Evolutionary conservation across 2,329 filamentous ascomycete genomes (phyloP).

Genomic region (Lecanosticta acicola): DNA sequence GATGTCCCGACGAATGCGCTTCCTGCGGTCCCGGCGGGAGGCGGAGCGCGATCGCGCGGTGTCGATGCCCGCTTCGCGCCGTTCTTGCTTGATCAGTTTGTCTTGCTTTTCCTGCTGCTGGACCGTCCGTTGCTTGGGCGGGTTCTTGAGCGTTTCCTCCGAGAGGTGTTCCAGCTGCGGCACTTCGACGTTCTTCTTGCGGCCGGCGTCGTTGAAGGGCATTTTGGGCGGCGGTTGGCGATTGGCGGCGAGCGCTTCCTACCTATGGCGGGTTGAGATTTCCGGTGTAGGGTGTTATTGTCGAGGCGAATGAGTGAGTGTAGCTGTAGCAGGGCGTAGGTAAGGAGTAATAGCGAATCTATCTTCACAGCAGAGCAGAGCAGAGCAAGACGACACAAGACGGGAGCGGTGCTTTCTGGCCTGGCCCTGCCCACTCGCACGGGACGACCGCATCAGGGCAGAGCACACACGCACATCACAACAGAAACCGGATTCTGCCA

Average conservation of each 20-base stretch:
- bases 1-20: constrained; percentile 41
- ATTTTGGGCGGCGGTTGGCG: constrained; percentile 1
- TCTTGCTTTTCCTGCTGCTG: constrained; percentile 44
- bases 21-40: constrained; percentile 44
- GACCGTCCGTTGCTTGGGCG: constrained; percentile 36
- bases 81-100: constrained; percentile 32
- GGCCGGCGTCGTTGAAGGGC: constrained; percentile 18
- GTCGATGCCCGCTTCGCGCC: constrained; percentile 32
- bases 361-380: no score
- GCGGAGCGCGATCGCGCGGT: constrained; percentile 43
- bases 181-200: constrained; percentile 24
- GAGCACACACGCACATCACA: background rate
- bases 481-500: background rate
- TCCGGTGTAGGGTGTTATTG: no score
- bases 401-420: no score
- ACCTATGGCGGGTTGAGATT: no score
- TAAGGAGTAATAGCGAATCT: no score
- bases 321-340: no score
- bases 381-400: no score
- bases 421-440: no score
- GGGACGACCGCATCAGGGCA: no score
- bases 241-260: no score
- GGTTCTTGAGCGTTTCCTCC: constrained; percentile 22
- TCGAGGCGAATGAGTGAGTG: no score
- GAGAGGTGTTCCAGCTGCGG: constrained; percentile 23